Base-by-base conservation (phyloP, 768 basidiomycete species). In the Mycena rosella region DNA sequence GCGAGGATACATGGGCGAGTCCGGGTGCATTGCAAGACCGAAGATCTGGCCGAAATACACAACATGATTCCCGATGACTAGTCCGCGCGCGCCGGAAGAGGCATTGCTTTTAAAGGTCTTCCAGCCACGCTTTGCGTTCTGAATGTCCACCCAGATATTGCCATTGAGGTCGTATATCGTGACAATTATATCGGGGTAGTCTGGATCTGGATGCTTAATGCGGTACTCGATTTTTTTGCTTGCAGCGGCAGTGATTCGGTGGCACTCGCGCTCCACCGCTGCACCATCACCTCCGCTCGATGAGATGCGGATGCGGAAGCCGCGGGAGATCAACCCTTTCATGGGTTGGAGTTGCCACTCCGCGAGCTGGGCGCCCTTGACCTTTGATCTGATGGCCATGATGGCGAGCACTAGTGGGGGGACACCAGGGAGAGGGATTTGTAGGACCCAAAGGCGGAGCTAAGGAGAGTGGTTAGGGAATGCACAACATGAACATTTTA, bases 361-460 rank as follows among this genome's bases (percentile, higher is more conserved):
- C 1, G 55, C 47, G 7, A 64, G 63, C 36, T 49, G 36, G 1
- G 55, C 0, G 1, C 47, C 63, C n/a, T 64, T 64, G 8, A 57
- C 47, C 10, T 64, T 64, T 0, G 55, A 18, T 0, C 11, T 18
- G 14, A 56, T 45, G 2, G 63, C 24, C 38, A 53, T 42, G 14
- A 62, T 58, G 0, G 74, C 75, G 0, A 78, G 34, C 9, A 76
- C 63, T 18, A 77, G 57, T 0, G 78, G 75, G 0, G 78, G 69
- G 1, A 77, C 65, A 5, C 67, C 53, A 0, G 76, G 70, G 5
- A 77, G 54, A 14, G 76, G 78, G 15, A 79, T 73, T 48, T 73
- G 72, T 14, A 78, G 36, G 29, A 26, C 30, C 73, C 73, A 79
- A 0, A 79, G 68, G 3, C 75, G 68, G 17, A 76, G 61, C 73